Base-by-base conservation (phyloP, 1,139 yeast species). In the Saccharomyces hybrid region DNA sequence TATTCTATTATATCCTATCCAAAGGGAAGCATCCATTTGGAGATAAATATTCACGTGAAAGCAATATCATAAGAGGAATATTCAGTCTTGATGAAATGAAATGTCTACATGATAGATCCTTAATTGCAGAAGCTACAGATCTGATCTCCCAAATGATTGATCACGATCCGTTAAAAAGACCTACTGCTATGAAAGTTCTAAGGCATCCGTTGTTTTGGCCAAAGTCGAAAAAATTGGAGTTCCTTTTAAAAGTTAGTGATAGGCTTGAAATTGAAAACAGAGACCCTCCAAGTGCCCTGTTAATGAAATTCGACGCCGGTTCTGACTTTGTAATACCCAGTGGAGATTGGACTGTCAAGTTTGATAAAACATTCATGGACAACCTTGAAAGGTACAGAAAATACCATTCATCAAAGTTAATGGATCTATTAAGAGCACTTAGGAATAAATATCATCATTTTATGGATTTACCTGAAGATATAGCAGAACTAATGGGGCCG, bases 1-100 rank as follows among this genome's bases (percentile, higher is more conserved):
- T 93, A 0, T 95, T 88, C 67, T 91, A 80, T 68, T 95, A 90
- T 67, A 86, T 91, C 46, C 72, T 95, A 49, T 80, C 96, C 0
- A 81, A 81, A 13, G 99, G 99, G 0, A 70, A 72, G n/a, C 99
- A 93, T 74, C 99, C 99, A 2, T 93, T 88, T 74, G 99, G 99
- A 11, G 95, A 88, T 64, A 76, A 89, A 54, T 90, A 88, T 63
- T 71, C 86, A 63, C 78, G 99, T 52, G 98, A 93, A 66, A 95
- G 87, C 16, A 90, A 93, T 66, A 91, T 93, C 42, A 83, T 90
- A 57, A 86, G 82, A 61, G 88, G 86, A 20, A 78, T 79, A n/a
- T 86, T 75, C 66, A 76, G 79, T 55, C 71, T 91, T 48, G 77
- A 79, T 7, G 75, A 66, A 11, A 61, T 79, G 7, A 72, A 68